Evolutionary conservation across 106 monocot genomes (phyloP).

Genomic region (Cymbidium sinense): DNA sequence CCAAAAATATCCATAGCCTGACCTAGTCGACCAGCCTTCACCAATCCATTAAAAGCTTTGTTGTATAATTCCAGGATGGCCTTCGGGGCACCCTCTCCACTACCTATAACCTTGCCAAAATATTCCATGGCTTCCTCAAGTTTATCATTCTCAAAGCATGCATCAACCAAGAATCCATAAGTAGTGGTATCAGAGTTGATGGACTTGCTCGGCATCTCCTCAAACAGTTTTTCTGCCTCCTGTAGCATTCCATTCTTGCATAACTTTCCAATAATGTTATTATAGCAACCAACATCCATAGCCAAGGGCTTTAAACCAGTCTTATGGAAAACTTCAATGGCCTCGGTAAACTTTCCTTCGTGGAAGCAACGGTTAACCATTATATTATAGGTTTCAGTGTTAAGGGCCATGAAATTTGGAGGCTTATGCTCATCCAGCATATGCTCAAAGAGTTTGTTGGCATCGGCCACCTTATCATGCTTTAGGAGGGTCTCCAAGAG

Average conservation of each 20-base stretch:
- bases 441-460: slow-evolving; percentile 47
- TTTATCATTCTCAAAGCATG: slow-evolving; percentile 44
- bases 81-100: slow-evolving; percentile 43
- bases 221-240: slow-evolving; percentile 70
- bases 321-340: slow-evolving; percentile 71
- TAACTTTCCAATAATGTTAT: slow-evolving; percentile 91
- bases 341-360: slow-evolving; percentile 52
- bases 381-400: slow-evolving; percentile 79
- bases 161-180: slow-evolving; percentile 62
- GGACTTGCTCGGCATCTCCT: slow-evolving; percentile 66
- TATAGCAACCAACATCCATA: slow-evolving; percentile 84
- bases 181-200: slow-evolving; percentile 55
- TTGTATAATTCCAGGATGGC: slow-evolving; percentile 54
- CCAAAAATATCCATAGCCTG: slow-evolving; percentile 55
- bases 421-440: slow-evolving; percentile 70
- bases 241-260: slow-evolving; percentile 51
- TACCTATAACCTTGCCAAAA: slow-evolving; percentile 43
- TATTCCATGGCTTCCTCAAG: slow-evolving; percentile 58
- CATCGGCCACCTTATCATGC: slow-evolving; percentile 67
- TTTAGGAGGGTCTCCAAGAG: slow-evolving; percentile 61
- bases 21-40: slow-evolving; percentile 17
- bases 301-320: slow-evolving; percentile 52
- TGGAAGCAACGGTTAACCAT: slow-evolving; percentile 89
- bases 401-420: slow-evolving; percentile 47
- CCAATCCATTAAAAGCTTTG: slow-evolving; percentile 67